A percentile compares a stretch with the other conserved stretches of the same genome.
Evolutionary conservation across 202 grass and related monocot genomes (phyloP).

Genomic region (Musa balbisiana): DNA sequence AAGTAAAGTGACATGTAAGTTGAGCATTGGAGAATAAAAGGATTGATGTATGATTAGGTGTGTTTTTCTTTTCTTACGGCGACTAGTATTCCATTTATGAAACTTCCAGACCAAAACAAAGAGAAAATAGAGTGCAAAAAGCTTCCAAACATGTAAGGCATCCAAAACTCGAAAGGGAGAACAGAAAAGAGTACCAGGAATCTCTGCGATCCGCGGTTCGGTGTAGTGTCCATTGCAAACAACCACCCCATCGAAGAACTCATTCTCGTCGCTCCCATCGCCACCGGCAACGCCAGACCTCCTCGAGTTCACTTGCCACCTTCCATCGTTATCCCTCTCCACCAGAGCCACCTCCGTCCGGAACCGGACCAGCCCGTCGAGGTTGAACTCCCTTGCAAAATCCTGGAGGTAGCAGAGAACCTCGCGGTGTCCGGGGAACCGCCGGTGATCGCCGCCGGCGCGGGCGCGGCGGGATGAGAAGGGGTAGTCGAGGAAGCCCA

Average conservation of each 20-base stretch:
- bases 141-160: no score
- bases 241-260: slow-evolving; percentile 76
- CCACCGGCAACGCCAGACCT: slow-evolving; percentile 4
- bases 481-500: slow-evolving; percentile 90
- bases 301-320: slow-evolving; percentile 67
- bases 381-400: slow-evolving; percentile 53
- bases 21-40: no score
- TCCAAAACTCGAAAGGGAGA: no score
- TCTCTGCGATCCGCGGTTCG: slow-evolving; percentile 50
- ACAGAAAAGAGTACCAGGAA: slow-evolving; percentile 44
- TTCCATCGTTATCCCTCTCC: slow-evolving; percentile 27
- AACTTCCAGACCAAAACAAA: no score
- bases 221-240: slow-evolving; percentile 79
- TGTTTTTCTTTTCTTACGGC: no score
- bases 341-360: slow-evolving; percentile 59
- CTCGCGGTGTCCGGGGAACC: slow-evolving; percentile 69
- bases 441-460: slow-evolving; percentile 31
- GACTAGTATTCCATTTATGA: no score
- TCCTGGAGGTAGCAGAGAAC: slow-evolving; percentile 76
- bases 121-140: no score
- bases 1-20: no score
- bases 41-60: no score
- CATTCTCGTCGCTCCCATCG: slow-evolving; percentile 32
- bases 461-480: slow-evolving; percentile 18
- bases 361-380: slow-evolving; percentile 45